These are phyloP conservation scores for Colletotrichum sp. DNA, from an alignment of 2,329 filamentous ascomycete species.

Conservation along the genomic window DNA sequence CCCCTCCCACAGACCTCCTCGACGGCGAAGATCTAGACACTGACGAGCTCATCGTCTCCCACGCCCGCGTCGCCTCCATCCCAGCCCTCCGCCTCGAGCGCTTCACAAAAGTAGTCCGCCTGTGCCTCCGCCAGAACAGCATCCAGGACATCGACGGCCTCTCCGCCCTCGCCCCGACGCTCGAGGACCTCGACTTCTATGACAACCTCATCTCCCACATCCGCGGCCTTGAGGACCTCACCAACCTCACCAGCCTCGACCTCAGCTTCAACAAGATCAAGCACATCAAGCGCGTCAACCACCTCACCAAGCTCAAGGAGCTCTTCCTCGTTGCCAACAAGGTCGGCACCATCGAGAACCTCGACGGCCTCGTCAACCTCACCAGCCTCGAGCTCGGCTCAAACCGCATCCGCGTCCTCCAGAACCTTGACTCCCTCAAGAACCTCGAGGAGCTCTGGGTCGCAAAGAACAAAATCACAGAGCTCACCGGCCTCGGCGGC, in stretches of 20 bases:
- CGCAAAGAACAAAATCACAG: slow-evolving; percentile 94
- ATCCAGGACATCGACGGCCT: slow-evolving; percentile 84
- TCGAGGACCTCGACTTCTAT: slow-evolving; percentile 91
- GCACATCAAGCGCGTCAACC: slow-evolving; percentile 88
- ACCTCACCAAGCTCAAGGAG: slow-evolving; percentile 79
- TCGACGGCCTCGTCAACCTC: slow-evolving; percentile 76
- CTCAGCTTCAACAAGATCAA: slow-evolving; percentile 99
- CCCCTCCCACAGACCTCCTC: slow-evolving; percentile 55
- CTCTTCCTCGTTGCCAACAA: slow-evolving; percentile 96
- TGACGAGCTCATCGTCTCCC: slow-evolving; percentile 88
- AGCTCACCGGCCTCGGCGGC: slow-evolving; percentile 76
- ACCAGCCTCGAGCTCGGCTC: slow-evolving; percentile 89
- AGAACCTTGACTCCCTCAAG: slow-evolving; percentile 80
- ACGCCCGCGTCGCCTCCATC: slow-evolving; percentile 83
- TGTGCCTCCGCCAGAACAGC: slow-evolving; percentile 92
- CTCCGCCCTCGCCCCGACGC: slow-evolving; percentile 63
- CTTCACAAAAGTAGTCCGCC: slow-evolving; percentile 75
- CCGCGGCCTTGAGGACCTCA: slow-evolving; percentile 79
- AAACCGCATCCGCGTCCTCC: slow-evolving; percentile 88
- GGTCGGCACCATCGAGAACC: slow-evolving; percentile 83
- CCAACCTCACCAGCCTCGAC: slow-evolving; percentile 79
- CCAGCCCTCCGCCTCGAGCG: slow-evolving; percentile 80
- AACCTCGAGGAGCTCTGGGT: slow-evolving; percentile 89
- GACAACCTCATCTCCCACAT: slow-evolving; percentile 94
- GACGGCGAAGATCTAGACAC: slow-evolving; percentile 64